Evolutionary conservation across 2,329 filamentous ascomycete genomes (phyloP).

Genomic region (Pseudogymnoascus sp.): DNA sequence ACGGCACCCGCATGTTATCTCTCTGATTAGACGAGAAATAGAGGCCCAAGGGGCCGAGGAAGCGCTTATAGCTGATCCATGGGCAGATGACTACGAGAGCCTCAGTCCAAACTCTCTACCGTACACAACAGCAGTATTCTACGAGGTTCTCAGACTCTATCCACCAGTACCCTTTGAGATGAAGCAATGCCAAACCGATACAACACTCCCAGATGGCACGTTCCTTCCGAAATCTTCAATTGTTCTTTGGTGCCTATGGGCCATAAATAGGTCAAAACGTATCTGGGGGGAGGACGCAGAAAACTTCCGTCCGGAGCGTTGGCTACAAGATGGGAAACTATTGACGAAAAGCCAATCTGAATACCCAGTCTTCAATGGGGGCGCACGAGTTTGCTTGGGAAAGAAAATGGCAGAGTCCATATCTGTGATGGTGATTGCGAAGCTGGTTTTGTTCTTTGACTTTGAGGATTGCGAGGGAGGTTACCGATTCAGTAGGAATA

Average conservation of each 20-base stretch:
- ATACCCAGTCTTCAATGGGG: conserved; percentile 58
- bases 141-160: conserved; percentile 52
- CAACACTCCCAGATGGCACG: conserved; percentile 52
- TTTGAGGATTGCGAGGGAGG: conserved; percentile 36
- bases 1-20: conserved; percentile 35
- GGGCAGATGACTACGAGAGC: conserved; percentile 13
- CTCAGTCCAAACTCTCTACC: conserved; percentile 35
- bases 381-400: conserved; percentile 50
- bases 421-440: conserved; percentile 46
- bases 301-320: conserved; percentile 47
- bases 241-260: conserved; percentile 56
- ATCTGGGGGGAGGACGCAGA: conserved; percentile 52
- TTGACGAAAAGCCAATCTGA: conserved; percentile 42
- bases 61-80: conserved; percentile 12
- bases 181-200: conserved; percentile 45
- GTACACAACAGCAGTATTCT: conserved; percentile 52
- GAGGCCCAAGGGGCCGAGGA: conserved; percentile 13
- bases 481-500: conserved; percentile 46
- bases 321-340: conserved; percentile 38
- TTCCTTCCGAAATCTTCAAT: conserved; percentile 45
- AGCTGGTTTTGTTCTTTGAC: conserved; percentile 41
- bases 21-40: conserved; percentile 37
- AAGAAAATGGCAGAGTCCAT: conserved; percentile 57
- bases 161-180: conserved; percentile 60
- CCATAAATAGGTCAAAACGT: conserved; percentile 48